Evolutionary conservation across 306 rosid species (phyloP).

Genomic region (Nissolia schottii): DNA sequence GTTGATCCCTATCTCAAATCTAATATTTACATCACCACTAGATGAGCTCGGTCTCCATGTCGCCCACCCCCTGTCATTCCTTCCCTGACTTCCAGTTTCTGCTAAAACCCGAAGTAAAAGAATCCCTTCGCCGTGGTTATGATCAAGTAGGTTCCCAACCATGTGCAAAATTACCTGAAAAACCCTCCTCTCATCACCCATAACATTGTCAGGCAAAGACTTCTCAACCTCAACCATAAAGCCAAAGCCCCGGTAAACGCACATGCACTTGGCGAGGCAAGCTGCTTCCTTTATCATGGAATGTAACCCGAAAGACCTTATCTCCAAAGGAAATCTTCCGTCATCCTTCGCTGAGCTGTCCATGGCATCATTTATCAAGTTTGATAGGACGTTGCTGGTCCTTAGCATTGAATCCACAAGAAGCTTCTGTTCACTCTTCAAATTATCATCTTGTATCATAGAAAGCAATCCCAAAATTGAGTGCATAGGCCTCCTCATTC

Average conservation of each 20-base stretch:
- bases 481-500: slow-evolving; percentile 99
- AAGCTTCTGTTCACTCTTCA: slow-evolving; percentile 65
- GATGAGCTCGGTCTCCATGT: slow-evolving; percentile 79
- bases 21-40: slow-evolving; percentile 73
- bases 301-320: slow-evolving; percentile 73
- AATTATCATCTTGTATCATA: slow-evolving; percentile 65
- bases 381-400: slow-evolving; percentile 82
- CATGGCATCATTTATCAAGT: slow-evolving; percentile 90
- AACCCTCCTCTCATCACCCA: slow-evolving; percentile 96
- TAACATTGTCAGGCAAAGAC: slow-evolving; percentile 72
- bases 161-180: slow-evolving; percentile 98
- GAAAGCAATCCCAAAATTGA: slow-evolving; percentile 93
- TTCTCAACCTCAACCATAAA: slow-evolving; percentile 76
- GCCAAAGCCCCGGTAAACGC: slow-evolving; percentile 65
- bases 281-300: slow-evolving; percentile 91
- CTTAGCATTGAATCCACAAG: slow-evolving; percentile 84
- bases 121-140: slow-evolving; percentile 50
- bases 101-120: slow-evolving; percentile 59
- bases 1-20: slow-evolving; percentile 80
- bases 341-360: slow-evolving; percentile 74
- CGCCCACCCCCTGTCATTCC: slow-evolving; percentile 79
- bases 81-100: slow-evolving; percentile 82
- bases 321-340: slow-evolving; percentile 72
- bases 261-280: slow-evolving; percentile 87
- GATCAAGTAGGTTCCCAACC: slow-evolving; percentile 82